A percentile compares a stretch with the other conserved stretches of the same genome.
Evolutionary conservation across 148 eudicot species (phyloP).

Genomic region (Camellia japonica): DNA sequence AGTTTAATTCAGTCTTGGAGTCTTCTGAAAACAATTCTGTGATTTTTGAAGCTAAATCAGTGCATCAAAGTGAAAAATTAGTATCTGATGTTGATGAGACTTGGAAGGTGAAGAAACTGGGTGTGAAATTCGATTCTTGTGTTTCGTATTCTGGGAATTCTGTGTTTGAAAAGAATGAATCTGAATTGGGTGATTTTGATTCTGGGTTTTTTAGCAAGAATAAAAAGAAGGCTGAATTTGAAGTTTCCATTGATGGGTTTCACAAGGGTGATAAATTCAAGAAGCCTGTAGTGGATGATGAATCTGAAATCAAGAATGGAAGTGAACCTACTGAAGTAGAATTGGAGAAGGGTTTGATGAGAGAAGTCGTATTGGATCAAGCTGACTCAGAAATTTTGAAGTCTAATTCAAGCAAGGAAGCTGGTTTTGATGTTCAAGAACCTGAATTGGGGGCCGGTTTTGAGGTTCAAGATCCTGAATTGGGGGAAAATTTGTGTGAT

Average conservation of each 20-base stretch:
- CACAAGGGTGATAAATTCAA: neutral
- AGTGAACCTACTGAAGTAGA: neutral
- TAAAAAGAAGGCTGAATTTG: conserved; percentile 18
- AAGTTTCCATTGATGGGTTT: conserved; percentile 22
- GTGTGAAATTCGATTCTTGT: conserved; percentile 11
- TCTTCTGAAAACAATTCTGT: conserved; percentile 22
- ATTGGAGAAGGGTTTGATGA: conserved; percentile 9
- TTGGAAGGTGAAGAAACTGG: neutral
- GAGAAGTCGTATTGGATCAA: conserved; percentile 8
- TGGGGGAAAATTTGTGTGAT: conserved; percentile 1
- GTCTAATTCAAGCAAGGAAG: conserved; percentile 12
- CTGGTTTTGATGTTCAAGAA: conserved; percentile 10
- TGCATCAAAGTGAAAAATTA: neutral
- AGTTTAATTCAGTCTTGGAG: conserved; percentile 11
- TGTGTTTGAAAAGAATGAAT: conserved; percentile 10
- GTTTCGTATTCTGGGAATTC: conserved; percentile 23
- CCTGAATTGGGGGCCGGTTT: neutral
- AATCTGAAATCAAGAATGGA: conserved; percentile 17
- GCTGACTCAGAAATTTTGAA: conserved; percentile 10
- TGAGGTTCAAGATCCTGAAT: conserved; percentile 9
- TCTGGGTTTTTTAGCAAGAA: conserved; percentile 10
- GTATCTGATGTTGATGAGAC: conserved; percentile 11
- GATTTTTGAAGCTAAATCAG: conserved; percentile 13
- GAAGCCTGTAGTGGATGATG: conserved; percentile 6
- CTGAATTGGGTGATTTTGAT: conserved; percentile 21